Conservation (phyloP, 2,329 filamentous ascomycete genomes). For the Clarireedia homoeocarpa region DNA sequence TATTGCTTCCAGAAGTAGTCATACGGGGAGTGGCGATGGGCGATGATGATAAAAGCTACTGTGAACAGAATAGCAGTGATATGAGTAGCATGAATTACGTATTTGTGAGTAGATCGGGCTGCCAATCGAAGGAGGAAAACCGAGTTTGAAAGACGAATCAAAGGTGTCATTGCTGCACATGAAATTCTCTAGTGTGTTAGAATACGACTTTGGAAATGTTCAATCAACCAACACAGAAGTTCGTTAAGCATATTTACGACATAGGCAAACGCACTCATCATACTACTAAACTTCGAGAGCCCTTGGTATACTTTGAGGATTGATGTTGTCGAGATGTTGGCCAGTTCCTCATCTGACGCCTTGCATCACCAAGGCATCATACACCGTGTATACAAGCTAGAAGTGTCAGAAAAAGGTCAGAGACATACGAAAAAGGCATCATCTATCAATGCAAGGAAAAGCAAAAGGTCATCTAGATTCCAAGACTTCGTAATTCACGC, state of each 20-base stretch:
- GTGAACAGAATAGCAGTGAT: slow-evolving; percentile 37
- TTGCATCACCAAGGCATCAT: slow-evolving; percentile 11
- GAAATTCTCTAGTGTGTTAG: background rate
- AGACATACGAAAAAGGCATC: background rate
- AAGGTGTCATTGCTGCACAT: slow-evolving; percentile 17
- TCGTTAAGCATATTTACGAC: slow-evolving; percentile 23
- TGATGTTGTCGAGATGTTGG: slow-evolving; percentile 13
- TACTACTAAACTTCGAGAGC: slow-evolving; percentile 39
- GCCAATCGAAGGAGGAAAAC: slow-evolving; percentile 47
- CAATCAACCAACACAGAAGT: background rate
- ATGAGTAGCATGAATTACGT: slow-evolving; percentile 40
- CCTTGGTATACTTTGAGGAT: slow-evolving; percentile 11
- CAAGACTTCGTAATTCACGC: slow-evolving; percentile 19
- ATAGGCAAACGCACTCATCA: slow-evolving; percentile 41
- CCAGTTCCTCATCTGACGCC: slow-evolving; percentile 20
- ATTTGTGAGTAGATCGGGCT: slow-evolving; percentile 35
- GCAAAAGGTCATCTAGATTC: slow-evolving; percentile 20
- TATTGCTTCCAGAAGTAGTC: slow-evolving; percentile 40
- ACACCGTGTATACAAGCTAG: slow-evolving; percentile 17
- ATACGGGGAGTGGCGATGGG: slow-evolving; percentile 43
- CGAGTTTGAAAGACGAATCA: slow-evolving; percentile 38
- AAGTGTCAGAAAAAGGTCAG: slow-evolving; percentile 1
- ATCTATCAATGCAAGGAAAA: slow-evolving; percentile 18
- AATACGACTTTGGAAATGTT: background rate
- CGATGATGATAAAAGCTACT: slow-evolving; percentile 41